Evolutionary conservation across 768 basidiomycete genomes (phyloP).

Genomic region (Rhodotorula kratochvilovae): DNA sequence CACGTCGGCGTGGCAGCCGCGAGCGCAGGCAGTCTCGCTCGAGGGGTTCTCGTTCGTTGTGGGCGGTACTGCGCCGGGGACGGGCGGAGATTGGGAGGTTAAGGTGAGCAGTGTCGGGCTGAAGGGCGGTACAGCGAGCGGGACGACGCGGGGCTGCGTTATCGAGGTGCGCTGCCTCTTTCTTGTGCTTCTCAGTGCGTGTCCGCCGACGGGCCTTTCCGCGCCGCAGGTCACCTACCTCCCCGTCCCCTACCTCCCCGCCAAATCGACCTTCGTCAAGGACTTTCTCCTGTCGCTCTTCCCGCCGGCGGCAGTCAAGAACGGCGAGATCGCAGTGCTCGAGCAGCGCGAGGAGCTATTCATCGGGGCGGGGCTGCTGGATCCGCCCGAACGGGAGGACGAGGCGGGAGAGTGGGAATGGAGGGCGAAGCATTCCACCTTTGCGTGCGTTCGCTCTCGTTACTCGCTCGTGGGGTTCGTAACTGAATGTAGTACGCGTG

Average conservation of each 20-base stretch:
- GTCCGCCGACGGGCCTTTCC: background rate
- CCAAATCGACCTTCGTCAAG: constrained; percentile 48
- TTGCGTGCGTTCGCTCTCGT: constrained; percentile 51
- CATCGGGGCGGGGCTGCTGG: constrained; percentile 39
- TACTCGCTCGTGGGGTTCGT: no score
- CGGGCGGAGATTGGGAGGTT: constrained; percentile 30
- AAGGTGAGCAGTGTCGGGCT: constrained; percentile 29
- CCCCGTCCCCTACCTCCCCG: constrained; percentile 25
- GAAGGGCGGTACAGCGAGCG: constrained; percentile 35
- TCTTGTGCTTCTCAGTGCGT: no score
- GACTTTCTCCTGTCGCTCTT: constrained; percentile 87
- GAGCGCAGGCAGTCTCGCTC: constrained; percentile 22
- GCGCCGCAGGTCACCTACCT: constrained; percentile 29
- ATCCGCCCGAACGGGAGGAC: background rate
- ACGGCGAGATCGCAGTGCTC: constrained; percentile 29
- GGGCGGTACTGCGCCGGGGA: background rate
- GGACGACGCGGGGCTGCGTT: constrained; percentile 21
- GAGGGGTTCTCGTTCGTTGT: constrained; percentile 27
- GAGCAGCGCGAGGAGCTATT: constrained; percentile 37
- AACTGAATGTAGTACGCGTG: constrained; percentile 43
- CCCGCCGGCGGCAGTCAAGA: constrained; percentile 52
- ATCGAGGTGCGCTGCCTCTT: constrained; percentile 18
- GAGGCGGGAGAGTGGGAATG: constrained; percentile 34
- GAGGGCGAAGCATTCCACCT: constrained; percentile 54
- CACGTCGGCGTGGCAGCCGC: constrained; percentile 20